phyloP scores from a whole-genome alignment of 495 filamentous ascomycete genomes.

The Chaetomidium leptoderma region DNA sequence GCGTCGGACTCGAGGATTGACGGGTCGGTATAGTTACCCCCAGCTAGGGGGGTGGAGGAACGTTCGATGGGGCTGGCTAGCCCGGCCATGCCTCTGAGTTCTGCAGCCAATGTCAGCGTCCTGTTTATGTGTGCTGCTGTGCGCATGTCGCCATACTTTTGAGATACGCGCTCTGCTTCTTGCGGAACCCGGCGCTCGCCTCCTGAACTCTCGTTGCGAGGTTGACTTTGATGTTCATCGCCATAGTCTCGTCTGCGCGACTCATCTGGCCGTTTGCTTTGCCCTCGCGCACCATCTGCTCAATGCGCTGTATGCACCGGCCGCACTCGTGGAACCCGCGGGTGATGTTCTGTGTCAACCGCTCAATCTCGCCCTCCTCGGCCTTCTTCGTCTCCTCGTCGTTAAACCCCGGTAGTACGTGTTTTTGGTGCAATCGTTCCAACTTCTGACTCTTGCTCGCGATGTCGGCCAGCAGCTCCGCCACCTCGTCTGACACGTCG shows the following conservation, averaged over 20 bases:
- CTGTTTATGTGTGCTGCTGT: background rate
- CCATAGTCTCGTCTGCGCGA: conserved; percentile 87
- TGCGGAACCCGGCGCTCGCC: conserved; percentile 84
- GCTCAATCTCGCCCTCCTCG: conserved; percentile 87
- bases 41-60: conserved; percentile 55
- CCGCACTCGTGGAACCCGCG: conserved; percentile 85
- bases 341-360: conserved; percentile 84
- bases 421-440: conserved; percentile 92
- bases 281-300: conserved; percentile 73
- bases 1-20: conserved; percentile 85
- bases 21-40: conserved; percentile 53
- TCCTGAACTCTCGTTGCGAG: conserved; percentile 87
- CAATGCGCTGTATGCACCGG: conserved; percentile 77
- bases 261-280: conserved; percentile 64
- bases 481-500: conserved; percentile 90
- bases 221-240: conserved; percentile 88
- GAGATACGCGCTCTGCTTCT: conserved; percentile 94
- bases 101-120: conserved; percentile 41
- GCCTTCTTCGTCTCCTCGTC: conserved; percentile 79
- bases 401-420: conserved; percentile 93
- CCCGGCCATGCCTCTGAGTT: conserved; percentile 70
- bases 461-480: conserved; percentile 74
- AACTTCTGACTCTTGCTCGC: conserved; percentile 76
- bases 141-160: conserved; percentile 60
- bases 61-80: conserved; percentile 46